Base-by-base conservation (phyloP, 1,139 yeast genomes). In the Kluyveromyces sp. region DNA sequence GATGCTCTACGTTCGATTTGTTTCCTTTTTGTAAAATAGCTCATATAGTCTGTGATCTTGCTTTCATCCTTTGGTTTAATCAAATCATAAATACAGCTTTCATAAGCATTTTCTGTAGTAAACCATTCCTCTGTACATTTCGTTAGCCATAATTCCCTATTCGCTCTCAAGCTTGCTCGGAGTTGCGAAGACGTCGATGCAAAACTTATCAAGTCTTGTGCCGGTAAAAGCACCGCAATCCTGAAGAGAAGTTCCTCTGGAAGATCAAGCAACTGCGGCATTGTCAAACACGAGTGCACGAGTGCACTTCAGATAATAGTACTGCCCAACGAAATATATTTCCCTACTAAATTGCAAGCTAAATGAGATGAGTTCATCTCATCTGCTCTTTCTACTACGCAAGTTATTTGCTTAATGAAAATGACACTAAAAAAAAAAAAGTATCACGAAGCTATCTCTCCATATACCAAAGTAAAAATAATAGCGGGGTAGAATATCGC, bases 1-100 rank as follows among this genome's bases (percentile, higher is more conserved):
- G 41, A 26, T 25, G 48, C 26, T 7, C 38, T 37, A 4, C 34
- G 28, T 35, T 50, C 53, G 10, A 45, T 43, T 32, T 47, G 35
- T 42, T 46, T 51, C 32, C 54, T 45, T 8, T 34, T 21, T 8
- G 43, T 32, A 15, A 34, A 41, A 25, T 26, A 28, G 5, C n/a
- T 32, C 43, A 41, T 41, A 31, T 26, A 27, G 31, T 37, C 39
- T 4, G 26, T 31, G 21, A 27, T 21, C 4, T 26, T 25, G 27
- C 39, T 26, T 21, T 27, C 39, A 25, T n/a, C 15, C 39, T 27
- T 21, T 4, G 27, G 6, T 4, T 4, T 15, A n/a, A 37, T 26
- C 27, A 28, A 7, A 28, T 26, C 15, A 5, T 35, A 27, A 8
- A 31, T 7, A 15, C 26, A 30, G 8, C 4, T 21, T 7, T 28